A percentile compares a stretch with the other conserved stretches of the same genome.
Evolutionary conservation across 306 rosid genomes (phyloP).

Genomic region (Chamaecrista fasciculata): DNA sequence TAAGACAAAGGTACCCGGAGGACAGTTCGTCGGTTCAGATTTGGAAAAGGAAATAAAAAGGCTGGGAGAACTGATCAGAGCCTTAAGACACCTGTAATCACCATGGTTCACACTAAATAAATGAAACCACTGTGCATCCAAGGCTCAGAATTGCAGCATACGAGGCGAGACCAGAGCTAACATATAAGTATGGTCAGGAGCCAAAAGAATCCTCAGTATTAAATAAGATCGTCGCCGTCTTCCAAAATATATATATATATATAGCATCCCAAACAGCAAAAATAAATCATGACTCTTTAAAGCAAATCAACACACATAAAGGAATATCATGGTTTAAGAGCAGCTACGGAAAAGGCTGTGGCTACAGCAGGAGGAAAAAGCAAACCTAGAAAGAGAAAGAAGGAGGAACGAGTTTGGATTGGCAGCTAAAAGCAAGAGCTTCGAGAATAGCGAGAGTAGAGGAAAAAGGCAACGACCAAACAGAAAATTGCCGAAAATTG

Average conservation of each 20-base stretch:
- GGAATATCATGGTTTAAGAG: slow-evolving; percentile 26
- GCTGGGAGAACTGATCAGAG: background rate
- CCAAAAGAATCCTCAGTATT: background rate
- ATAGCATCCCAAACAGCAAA: slow-evolving; percentile 17
- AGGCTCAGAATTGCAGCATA: background rate
- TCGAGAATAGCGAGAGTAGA: background rate
- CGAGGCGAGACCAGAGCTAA: background rate
- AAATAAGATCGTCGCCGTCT: background rate
- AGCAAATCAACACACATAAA: slow-evolving; percentile 17
- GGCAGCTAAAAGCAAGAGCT: slow-evolving; percentile 25
- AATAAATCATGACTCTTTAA: background rate
- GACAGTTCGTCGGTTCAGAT: background rate
- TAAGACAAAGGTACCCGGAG: background rate
- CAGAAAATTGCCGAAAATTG: slow-evolving; percentile 14
- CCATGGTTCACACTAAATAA: background rate
- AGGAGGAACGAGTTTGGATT: slow-evolving; percentile 22
- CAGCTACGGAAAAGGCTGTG: slow-evolving; percentile 23
- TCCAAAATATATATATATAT: background rate
- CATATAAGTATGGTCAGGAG: background rate
- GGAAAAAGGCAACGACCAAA: background rate
- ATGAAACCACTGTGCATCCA: background rate
- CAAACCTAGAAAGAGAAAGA: slow-evolving; percentile 34
- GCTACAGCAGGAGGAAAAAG: background rate
- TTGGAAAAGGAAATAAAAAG: background rate
- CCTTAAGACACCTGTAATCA: background rate